phyloP scores from a whole-genome alignment of 192 early-diverging fungal genomes.

The Backusella morwellensis region DNA sequence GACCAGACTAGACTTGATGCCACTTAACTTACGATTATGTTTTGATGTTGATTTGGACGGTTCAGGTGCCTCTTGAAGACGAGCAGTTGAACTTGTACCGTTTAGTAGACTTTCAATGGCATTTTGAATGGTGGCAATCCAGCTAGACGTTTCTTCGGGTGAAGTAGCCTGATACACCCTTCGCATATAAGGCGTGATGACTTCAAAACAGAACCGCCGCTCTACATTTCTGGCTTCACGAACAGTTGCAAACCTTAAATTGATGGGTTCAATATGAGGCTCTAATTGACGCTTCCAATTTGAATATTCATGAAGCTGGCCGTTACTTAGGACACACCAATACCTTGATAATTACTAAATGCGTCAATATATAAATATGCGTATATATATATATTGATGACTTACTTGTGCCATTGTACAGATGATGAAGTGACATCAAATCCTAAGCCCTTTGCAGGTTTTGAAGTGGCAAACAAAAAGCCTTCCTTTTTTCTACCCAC shows the following conservation, averaged over 20 bases:
- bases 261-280: constrained; percentile 59
- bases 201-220: constrained; percentile 70
- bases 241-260: constrained; percentile 66
- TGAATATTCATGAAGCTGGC: constrained; percentile 61
- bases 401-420: constrained; percentile 48
- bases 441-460: constrained; percentile 33
- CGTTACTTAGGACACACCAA: constrained; percentile 67
- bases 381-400: background rate
- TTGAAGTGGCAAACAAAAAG: constrained; percentile 58
- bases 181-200: constrained; percentile 59
- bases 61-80: background rate
- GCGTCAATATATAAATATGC: background rate
- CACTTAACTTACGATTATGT: constrained; percentile 13
- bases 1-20: background rate
- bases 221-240: constrained; percentile 63
- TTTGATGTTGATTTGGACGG: background rate
- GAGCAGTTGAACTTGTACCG: constrained; percentile 28
- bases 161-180: constrained; percentile 71
- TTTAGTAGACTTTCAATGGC: constrained; percentile 66
- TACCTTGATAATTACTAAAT: constrained; percentile 35
- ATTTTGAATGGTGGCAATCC: constrained; percentile 69
- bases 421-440: constrained; percentile 25
- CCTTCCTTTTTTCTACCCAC: constrained; percentile 50
- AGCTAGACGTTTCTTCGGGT: constrained; percentile 59
- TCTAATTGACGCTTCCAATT: constrained; percentile 64